Conservation (phyloP, 164 flowering plant genomes). For the Berberis vulgaris region DNA sequence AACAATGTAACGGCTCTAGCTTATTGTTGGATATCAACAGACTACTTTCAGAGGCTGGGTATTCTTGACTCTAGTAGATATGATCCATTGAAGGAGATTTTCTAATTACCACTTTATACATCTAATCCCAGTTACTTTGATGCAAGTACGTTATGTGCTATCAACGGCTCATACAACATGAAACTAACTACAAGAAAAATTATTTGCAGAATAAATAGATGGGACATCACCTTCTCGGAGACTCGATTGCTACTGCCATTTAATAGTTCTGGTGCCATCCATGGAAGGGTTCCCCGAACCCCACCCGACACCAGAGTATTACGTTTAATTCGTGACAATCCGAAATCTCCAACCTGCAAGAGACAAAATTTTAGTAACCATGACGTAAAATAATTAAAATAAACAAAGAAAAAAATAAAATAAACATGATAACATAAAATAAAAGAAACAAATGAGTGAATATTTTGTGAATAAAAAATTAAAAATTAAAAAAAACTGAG, state of each 20-base stretch:
- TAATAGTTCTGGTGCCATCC: conserved; percentile 93
- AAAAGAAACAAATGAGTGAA: too few species aligned
- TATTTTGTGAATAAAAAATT: too few species aligned
- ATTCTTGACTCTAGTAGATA: too few species aligned
- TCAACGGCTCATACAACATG: too few species aligned
- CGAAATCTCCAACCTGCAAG: conserved; percentile 83
- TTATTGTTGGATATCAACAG: too few species aligned
- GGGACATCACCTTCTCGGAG: conserved; percentile 61
- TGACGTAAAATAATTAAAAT: neutral
- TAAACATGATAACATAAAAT: neutral
- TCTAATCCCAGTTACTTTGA: too few species aligned
- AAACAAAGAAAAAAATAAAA: neutral
- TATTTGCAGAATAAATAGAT: neutral
- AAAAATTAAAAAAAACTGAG: too few species aligned
- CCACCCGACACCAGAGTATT: conserved; percentile 89
- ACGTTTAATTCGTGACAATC: conserved; percentile 77
- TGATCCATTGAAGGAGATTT: too few species aligned
- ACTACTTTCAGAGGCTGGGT: too few species aligned
- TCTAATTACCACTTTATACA: too few species aligned
- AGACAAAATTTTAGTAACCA: neutral
- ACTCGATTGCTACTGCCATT: conserved; percentile 75
- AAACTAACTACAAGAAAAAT: neutral
- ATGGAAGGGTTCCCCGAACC: conserved; percentile 90
- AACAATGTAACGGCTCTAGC: too few species aligned
- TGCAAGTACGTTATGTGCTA: too few species aligned